Evolutionary conservation across 2,329 filamentous ascomycete species (phyloP), one percentile per base, ranked within the genome.

Genomic region (Ilyonectria destructans): DNA sequence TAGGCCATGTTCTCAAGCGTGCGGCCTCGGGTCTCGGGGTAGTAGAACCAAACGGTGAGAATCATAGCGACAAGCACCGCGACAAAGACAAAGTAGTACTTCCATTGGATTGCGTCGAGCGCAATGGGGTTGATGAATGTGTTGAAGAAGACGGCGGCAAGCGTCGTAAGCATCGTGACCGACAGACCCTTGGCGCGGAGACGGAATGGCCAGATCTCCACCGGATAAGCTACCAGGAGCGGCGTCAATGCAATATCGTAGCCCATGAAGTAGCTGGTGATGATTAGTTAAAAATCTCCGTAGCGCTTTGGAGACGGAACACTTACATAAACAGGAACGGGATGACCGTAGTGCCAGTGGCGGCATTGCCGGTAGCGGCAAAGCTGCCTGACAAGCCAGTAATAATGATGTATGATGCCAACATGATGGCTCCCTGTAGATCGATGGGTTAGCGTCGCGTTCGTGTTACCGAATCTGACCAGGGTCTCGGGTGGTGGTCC

Each of bases 231-330:
- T 21, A 71, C 73, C 0, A 85, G 84, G 31, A 88, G 79, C 4
- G 86, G 83, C 62, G 87, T 87, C 77, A 86, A 87, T 13, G 84
- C 86, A 55, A 88, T 81, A 69, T 87, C 87, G 75, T 88, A 88
- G 10, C 61, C 61, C 17, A 58, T 31, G 26, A 64, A 64, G 71
- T 80, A 81, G 35, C 85, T 81, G 3, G 6, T n/a, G 15, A 3
- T 3, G 26, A 12, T 56, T 57, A 52, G 45, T 12, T 2, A 35
- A 13, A 43, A n/a, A n/a, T n/a, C 6, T 15, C 15, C 8, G n/a
- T n/a, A n/a, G 40, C n/a, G 40, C 1, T 15, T 23, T 13, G 9
- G 26, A 21, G 61, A 78, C 80, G 75, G 37, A 12, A 3, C 15
- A 56, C 48, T 52, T 46, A 55, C 40, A 64, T 58, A 23, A 58